These are phyloP conservation scores for Candida sp. DNA, from an alignment of 1,139 yeast species.

Conservation along the genomic window DNA sequence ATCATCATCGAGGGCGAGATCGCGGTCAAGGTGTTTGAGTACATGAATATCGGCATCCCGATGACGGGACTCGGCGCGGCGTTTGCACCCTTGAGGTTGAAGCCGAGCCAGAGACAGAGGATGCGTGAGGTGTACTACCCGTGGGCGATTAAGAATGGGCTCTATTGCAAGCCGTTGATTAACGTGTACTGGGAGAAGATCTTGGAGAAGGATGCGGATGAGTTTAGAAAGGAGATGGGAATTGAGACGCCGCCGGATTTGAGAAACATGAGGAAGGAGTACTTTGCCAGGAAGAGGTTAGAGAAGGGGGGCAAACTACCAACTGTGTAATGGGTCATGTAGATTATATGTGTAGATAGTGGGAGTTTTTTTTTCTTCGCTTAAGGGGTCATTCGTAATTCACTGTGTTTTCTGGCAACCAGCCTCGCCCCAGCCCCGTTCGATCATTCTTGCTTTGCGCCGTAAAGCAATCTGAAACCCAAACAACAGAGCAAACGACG, in stretches of 20 bases:
- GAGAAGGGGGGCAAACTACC: constrained; percentile 17
- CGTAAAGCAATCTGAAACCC: background rate
- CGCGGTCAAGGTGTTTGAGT: constrained; percentile 91
- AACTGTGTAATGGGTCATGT: too few species aligned
- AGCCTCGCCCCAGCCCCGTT: background rate
- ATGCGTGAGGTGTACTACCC: constrained; percentile 76
- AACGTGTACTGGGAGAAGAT: constrained; percentile 95
- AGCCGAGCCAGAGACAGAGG: constrained; percentile 54
- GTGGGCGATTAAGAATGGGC: constrained; percentile 85
- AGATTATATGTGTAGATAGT: too few species aligned
- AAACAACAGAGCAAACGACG: background rate
- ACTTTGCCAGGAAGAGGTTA: constrained; percentile 34
- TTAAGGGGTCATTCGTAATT: background rate
- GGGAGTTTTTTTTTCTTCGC: too few species aligned
- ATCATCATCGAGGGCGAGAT: constrained; percentile 95
- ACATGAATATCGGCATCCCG: constrained; percentile 90
- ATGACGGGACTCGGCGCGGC: constrained; percentile 95
- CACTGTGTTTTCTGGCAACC: too few species aligned
- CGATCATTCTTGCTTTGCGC: background rate
- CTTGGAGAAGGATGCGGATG: constrained; percentile 72
- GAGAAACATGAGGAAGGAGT: constrained; percentile 59
- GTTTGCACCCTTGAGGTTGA: constrained; percentile 79
- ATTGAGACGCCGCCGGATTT: constrained; percentile 79
- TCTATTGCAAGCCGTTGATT: constrained; percentile 74
- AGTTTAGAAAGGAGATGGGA: constrained; percentile 73